Evolutionary conservation across 306 rosid species (phyloP), one percentile per base, ranked within the genome.

Genomic region (Boehmeria nivea): DNA sequence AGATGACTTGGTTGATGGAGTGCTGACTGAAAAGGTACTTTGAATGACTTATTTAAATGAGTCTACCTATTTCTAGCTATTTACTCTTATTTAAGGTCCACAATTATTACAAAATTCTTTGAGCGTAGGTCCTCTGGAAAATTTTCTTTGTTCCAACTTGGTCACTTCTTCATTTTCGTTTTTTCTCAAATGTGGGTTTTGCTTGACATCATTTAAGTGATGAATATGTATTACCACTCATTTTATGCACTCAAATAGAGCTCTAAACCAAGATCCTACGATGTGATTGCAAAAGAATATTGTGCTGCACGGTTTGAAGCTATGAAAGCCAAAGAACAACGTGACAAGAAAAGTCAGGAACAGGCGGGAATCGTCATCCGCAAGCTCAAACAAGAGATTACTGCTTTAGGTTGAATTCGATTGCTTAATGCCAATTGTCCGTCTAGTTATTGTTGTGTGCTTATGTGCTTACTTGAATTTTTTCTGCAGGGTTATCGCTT

Each of bases 231-330:
- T 54, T 36, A 17, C 27, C n/a, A 17, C 61, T 69, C 34, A 49
- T 26, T 43, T 61, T 74, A 55, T 72, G 23, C 34, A 45, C 62
- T 39, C 50, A 59, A 33, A 70, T 70, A 88, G 94, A 75, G 56
- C 57, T 5, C 61, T 65, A 71, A 74, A 69, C 82, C 79, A 37
- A 84, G 94, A 72, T 59, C 91, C 54, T 82, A 84, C 61, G 93
- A 84, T 59, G 82, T 82, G 51, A 84, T 91, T 63, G 87, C 94
- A 44, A 60, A 76, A 50, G 95, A 91, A 72, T 87, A 87, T 62
- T 78, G 63, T 50, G 84, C 77, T 76, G 91, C 95, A 63, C 81
- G 98, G 67, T 59, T 84, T 65, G 91, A 87, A 64, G 98, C 94
- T 52, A 54, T 76, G 43, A 68, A 72, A 65, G 98, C 95, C 3